Conservation (phyloP, 805 yeast species). For the Blastobotrys chiropterorum region DNA sequence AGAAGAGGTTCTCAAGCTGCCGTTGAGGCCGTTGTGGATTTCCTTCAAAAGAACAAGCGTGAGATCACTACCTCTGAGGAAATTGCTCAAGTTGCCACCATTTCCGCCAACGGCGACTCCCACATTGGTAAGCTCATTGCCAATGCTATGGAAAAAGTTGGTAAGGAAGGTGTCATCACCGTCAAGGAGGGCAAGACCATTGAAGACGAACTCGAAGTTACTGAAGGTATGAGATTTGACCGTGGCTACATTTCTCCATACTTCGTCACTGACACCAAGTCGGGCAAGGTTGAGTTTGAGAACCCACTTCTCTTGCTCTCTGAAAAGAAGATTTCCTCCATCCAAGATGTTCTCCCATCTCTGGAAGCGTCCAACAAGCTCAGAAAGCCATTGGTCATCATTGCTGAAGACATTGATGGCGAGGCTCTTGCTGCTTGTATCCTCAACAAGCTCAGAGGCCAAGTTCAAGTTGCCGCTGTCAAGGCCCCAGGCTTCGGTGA, state of each 20-base stretch:
- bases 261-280: slow-evolving; percentile 88
- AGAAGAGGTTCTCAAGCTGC: slow-evolving; percentile 98
- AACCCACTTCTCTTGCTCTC: slow-evolving; percentile 82
- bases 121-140: slow-evolving; percentile 91
- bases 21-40: slow-evolving; percentile 85
- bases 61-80: slow-evolving; percentile 91
- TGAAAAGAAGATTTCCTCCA: slow-evolving; percentile 87
- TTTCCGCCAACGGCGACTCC: slow-evolving; percentile 92
- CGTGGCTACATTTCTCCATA: slow-evolving; percentile 96
- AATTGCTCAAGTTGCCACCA: slow-evolving; percentile 97
- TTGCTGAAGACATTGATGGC: slow-evolving; percentile 96
- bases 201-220: slow-evolving; percentile 93
- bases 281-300: slow-evolving; percentile 91
- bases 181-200: slow-evolving; percentile 96
- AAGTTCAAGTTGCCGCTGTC: slow-evolving; percentile 94
- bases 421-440: slow-evolving; percentile 98
- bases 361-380: slow-evolving; percentile 87
- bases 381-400: slow-evolving; percentile 85
- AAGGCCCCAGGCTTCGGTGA: slow-evolving; percentile 99
- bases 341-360: slow-evolving; percentile 88
- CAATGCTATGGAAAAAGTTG: slow-evolving; percentile 96
- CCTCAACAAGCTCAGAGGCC: slow-evolving; percentile 95
- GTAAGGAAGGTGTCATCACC: slow-evolving; percentile 98
- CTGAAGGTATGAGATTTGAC: slow-evolving; percentile 98
- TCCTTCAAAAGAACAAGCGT: slow-evolving; percentile 76